These are phyloP conservation scores for Lotus japonicus DNA, from an alignment of 306 rosid genomes.

Conservation along the genomic window DNA sequence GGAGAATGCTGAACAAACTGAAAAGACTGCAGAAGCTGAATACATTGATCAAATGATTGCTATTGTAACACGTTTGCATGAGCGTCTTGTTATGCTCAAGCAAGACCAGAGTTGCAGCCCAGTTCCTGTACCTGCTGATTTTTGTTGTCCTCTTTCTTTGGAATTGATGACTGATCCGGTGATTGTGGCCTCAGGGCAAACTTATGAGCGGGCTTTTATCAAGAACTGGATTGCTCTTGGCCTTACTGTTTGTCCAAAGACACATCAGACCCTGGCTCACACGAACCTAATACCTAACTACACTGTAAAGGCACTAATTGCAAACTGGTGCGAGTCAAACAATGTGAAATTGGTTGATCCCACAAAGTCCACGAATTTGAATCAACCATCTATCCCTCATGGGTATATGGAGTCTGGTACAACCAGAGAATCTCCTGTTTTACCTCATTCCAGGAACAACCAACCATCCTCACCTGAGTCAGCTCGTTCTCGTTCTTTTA, in stretches of 20 bases:
- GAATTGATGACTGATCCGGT: conserved; percentile 99
- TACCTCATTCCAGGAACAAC: conserved; percentile 51
- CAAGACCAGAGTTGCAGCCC: conserved; percentile 69
- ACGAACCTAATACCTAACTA: conserved; percentile 72
- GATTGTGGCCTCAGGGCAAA: conserved; percentile 98
- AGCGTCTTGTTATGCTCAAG: conserved; percentile 52
- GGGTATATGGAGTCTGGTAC: conserved; percentile 60
- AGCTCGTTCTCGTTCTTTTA: conserved; percentile 49
- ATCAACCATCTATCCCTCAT: conserved; percentile 50
- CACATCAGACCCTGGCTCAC: conserved; percentile 83
- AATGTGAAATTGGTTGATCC: conserved; percentile 81
- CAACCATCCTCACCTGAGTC: conserved; percentile 56
- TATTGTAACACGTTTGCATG: conserved; percentile 53
- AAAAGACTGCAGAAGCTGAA: conserved; percentile 66
- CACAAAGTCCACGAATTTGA: conserved; percentile 33
- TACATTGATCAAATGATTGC: conserved; percentile 66
- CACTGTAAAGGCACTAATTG: conserved; percentile 79
- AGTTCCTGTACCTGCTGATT: conserved; percentile 77
- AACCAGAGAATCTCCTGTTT: conserved; percentile 47
- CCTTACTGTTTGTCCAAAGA: conserved; percentile 94
- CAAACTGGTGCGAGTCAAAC: conserved; percentile 89
- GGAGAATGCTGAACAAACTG: conserved; percentile 77
- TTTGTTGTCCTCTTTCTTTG: conserved; percentile 97
- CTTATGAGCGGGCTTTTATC: conserved; percentile 86
- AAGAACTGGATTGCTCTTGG: conserved; percentile 91